A percentile compares a stretch with the other conserved stretches of the same genome.
Evolutionary conservation across 2,329 filamentous ascomycete genomes (phyloP).

Genomic region (Aspergillus pseudonomiae): DNA sequence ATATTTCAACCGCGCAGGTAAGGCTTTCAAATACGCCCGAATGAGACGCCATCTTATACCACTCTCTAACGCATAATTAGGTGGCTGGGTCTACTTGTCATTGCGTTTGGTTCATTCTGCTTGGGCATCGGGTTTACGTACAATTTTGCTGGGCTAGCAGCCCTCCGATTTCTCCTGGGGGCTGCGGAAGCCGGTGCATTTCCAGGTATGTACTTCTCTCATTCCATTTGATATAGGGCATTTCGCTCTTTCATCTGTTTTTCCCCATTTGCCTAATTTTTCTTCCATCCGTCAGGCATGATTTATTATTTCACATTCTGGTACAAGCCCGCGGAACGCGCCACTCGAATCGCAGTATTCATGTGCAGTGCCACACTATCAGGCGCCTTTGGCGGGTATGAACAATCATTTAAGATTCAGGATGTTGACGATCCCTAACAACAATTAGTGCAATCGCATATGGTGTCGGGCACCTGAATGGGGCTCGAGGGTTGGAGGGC

Average conservation of each 20-base stretch:
- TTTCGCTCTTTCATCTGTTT: no score
- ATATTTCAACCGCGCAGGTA: constrained; percentile 1
- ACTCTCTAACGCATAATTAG: constrained; percentile 4
- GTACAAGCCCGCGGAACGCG: constrained; percentile 39
- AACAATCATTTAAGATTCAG: background rate
- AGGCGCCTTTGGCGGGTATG: constrained; percentile 5
- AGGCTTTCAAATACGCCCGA: background rate
- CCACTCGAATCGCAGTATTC: constrained; percentile 24
- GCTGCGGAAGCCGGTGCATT: constrained; percentile 20
- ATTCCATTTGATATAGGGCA: no score
- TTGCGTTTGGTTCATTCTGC: constrained; percentile 19
- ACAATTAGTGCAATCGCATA: constrained; percentile 9
- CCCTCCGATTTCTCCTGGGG: constrained; percentile 21
- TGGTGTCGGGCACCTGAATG: constrained; percentile 11
- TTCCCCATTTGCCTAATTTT: no score
- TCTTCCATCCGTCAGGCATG: constrained; percentile 17
- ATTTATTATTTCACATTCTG: constrained; percentile 40
- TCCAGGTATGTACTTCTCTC: constrained; percentile 8
- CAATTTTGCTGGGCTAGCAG: constrained; percentile 12
- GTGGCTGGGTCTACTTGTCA: constrained; percentile 42
- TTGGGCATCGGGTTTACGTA: constrained; percentile 15
- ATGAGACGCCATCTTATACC: background rate
- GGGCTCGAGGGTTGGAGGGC: background rate
- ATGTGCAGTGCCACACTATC: constrained; percentile 8
- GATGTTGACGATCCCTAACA: background rate